These are phyloP conservation scores for Rubia tinctorum DNA, from an alignment of 305 asterid species.

Conservation along the genomic window DNA sequence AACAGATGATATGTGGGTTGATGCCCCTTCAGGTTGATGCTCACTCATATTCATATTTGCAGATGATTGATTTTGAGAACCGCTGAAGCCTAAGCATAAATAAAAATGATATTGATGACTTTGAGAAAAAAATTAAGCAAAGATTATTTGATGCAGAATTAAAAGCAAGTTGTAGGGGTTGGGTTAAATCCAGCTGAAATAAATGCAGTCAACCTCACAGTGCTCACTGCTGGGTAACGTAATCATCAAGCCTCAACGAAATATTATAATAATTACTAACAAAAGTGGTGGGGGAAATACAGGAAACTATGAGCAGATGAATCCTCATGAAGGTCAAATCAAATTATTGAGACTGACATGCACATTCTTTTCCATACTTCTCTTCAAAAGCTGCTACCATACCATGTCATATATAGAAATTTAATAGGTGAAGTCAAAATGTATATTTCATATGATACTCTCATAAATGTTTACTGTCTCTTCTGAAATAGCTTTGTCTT, in stretches of 20 bases:
- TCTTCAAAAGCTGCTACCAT: background rate
- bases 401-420: background rate
- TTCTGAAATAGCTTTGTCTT: background rate
- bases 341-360: background rate
- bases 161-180: background rate
- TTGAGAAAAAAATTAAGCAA: background rate
- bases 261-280: background rate
- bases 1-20: conserved; percentile 47
- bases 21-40: conserved; percentile 57
- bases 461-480: background rate
- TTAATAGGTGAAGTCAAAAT: background rate
- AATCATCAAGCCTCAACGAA: background rate
- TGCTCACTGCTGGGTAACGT: background rate
- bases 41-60: conserved; percentile 35
- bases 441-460: background rate
- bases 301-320: background rate
- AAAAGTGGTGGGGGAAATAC: background rate
- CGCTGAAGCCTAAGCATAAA: conserved; percentile 9
- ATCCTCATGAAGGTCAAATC: conserved; percentile 3
- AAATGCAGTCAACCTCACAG: conserved; percentile 1
- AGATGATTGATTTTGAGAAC: conserved; percentile 34
- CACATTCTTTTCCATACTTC: background rate
- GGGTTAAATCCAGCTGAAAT: background rate
- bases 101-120: background rate
- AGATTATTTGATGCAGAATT: background rate